These are phyloP conservation scores for Aureobasidium namibiae DNA, from an alignment of 2,329 filamentous ascomycete genomes.

Conservation along the genomic window DNA sequence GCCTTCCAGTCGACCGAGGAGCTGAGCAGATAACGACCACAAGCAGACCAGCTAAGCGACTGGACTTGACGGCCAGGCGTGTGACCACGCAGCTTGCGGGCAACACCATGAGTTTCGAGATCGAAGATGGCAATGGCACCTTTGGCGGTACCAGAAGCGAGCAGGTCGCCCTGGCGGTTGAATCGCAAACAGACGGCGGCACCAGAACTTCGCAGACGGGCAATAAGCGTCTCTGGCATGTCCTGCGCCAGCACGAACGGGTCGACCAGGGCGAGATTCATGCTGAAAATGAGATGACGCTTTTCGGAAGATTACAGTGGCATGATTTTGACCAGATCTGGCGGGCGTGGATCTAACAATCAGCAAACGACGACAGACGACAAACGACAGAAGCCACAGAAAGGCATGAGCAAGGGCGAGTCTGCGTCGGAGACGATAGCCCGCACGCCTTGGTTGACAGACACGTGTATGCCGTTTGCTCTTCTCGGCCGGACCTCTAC, in stretches of 20 bases:
- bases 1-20: slow-evolving; percentile 95
- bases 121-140: slow-evolving; percentile 95
- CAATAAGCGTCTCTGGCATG: slow-evolving; percentile 83
- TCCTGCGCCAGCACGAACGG: slow-evolving; percentile 68
- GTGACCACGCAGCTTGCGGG: slow-evolving; percentile 86
- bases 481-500: background rate
- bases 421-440: background rate
- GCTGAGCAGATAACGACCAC: slow-evolving; percentile 83
- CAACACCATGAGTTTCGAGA: slow-evolving; percentile 93
- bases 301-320: background rate
- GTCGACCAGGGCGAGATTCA: slow-evolving; percentile 66
- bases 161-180: slow-evolving; percentile 87
- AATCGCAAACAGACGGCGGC: slow-evolving; percentile 68
- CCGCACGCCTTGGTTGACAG: background rate
- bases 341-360: background rate
- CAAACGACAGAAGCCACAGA: no score
- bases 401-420: background rate
- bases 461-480: background rate
- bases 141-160: slow-evolving; percentile 84
- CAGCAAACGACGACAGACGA: background rate
- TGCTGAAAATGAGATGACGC: slow-evolving; percentile 25
- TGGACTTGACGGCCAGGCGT: slow-evolving; percentile 72
- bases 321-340: background rate
- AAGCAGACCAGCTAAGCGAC: slow-evolving; percentile 88
- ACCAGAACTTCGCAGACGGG: slow-evolving; percentile 64